Conservation (phyloP, 2,329 filamentous ascomycete genomes). For the Paracorniculantispora psalliotae region DNA sequence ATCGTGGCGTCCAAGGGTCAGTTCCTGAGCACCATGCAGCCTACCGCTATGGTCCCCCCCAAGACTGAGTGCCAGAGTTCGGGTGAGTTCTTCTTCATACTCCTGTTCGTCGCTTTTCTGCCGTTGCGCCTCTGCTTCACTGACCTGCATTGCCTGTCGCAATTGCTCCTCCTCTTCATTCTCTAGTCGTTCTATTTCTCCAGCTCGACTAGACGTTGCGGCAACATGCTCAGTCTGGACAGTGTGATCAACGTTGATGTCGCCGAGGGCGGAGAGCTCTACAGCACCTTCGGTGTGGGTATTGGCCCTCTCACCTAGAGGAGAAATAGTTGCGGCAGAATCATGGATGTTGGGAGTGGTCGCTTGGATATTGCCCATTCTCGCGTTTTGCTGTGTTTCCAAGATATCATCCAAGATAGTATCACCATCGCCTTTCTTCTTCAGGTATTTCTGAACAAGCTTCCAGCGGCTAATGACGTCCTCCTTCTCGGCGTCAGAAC, state of each 20-base stretch:
- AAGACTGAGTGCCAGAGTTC: neutral
- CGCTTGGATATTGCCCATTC: neutral
- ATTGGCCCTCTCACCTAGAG: too few species aligned
- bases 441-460: slow-evolving; percentile 17
- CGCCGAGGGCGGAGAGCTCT: too few species aligned
- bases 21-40: neutral
- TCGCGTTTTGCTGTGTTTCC: slow-evolving; percentile 7
- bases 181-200: too few species aligned
- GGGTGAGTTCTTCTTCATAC: neutral
- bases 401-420: slow-evolving; percentile 20
- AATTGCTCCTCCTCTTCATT: neutral
- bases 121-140: neutral
- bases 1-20: neutral
- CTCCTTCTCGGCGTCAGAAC: slow-evolving; percentile 49
- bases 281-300: too few species aligned
- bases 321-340: neutral
- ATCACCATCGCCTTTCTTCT: slow-evolving; percentile 15
- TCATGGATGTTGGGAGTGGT: neutral
- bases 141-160: neutral
- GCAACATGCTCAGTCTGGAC: too few species aligned
- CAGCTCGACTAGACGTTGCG: too few species aligned
- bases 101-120: neutral
- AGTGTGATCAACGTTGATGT: too few species aligned
- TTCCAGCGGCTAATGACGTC: slow-evolving; percentile 58
- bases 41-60: neutral